Conservation (phyloP, 257 asterid species). For the Fraxinus quadrangulata region DNA sequence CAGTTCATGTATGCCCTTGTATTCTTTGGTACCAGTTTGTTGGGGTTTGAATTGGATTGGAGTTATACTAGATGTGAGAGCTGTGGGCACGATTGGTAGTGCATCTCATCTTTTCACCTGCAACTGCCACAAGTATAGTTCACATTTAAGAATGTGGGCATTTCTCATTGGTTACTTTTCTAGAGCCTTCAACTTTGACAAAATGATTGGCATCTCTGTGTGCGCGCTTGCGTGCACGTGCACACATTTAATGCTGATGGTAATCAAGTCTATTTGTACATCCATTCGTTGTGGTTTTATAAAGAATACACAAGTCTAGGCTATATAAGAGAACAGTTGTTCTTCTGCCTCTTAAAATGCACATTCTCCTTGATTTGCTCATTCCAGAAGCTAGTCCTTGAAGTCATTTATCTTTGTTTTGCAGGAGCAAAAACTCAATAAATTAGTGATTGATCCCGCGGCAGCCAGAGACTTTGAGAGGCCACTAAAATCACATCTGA, state of each 20-base stretch:
- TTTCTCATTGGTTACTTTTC: too few species aligned
- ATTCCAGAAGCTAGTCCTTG: slow-evolving; percentile 1
- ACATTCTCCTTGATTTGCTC: not conserved
- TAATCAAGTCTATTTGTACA: not conserved
- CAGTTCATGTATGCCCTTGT: not conserved
- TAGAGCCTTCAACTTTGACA: too few species aligned
- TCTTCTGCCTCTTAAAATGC: not conserved
- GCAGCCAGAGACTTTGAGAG: slow-evolving; percentile 88
- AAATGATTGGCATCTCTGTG: too few species aligned
- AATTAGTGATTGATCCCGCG: slow-evolving; percentile 73
- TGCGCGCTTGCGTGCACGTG: not conserved
- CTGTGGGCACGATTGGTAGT: too few species aligned
- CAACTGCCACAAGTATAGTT: too few species aligned
- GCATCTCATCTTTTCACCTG: too few species aligned
- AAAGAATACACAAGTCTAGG: not conserved
- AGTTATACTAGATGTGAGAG: not conserved
- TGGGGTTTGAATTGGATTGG: slow-evolving; percentile 2
- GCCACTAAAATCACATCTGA: slow-evolving; percentile 53
- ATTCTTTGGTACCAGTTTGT: not conserved
- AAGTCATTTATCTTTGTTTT: slow-evolving; percentile 21
- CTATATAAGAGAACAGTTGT: not conserved
- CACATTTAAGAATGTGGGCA: too few species aligned
- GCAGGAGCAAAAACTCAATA: slow-evolving; percentile 86
- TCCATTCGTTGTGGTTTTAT: not conserved
- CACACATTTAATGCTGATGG: slow-evolving; percentile 3